Conservation (phyloP, 148 eudicot species). For the Nepenthes gracilis region DNA sequence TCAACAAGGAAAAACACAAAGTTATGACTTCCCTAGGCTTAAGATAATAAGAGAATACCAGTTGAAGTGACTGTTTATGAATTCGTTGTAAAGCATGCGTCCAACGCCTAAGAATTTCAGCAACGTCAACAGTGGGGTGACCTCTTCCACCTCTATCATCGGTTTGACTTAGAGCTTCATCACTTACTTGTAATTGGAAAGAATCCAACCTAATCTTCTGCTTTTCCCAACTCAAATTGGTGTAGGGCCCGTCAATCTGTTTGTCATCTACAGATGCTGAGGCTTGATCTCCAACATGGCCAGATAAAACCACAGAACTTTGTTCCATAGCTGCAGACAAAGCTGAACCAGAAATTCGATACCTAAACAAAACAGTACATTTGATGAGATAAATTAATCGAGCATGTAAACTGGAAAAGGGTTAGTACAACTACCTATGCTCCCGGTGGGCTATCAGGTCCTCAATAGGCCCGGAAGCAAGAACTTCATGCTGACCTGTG, state of each 20-base stretch:
- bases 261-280: constrained; percentile 31
- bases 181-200: constrained; percentile 33
- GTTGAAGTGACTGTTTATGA: constrained; percentile 89
- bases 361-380: constrained; percentile 33
- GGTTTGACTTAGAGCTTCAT: constrained; percentile 38
- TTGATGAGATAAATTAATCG: background rate
- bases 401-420: constrained; percentile 7
- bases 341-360: constrained; percentile 96
- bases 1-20: background rate
- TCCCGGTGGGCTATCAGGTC: constrained; percentile 97
- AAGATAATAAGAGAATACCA: constrained; percentile 31
- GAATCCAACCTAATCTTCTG: constrained; percentile 23
- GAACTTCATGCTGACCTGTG: constrained; percentile 94
- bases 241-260: constrained; percentile 41
- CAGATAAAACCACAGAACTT: constrained; percentile 43
- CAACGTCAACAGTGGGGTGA: constrained; percentile 87
- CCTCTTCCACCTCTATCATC: constrained; percentile 77
- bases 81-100: constrained; percentile 96
- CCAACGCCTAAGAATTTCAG: constrained; percentile 95
- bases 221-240: constrained; percentile 34
- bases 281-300: constrained; percentile 36
- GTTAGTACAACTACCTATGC: constrained; percentile 51
- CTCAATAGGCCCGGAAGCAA: constrained; percentile 99
- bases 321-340: constrained; percentile 96
- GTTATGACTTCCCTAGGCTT: background rate